These are phyloP conservation scores for Auxenochlorella pyrenoidosa DNA, from an alignment of 139 green algal species.

Conservation along the genomic window DNA sequence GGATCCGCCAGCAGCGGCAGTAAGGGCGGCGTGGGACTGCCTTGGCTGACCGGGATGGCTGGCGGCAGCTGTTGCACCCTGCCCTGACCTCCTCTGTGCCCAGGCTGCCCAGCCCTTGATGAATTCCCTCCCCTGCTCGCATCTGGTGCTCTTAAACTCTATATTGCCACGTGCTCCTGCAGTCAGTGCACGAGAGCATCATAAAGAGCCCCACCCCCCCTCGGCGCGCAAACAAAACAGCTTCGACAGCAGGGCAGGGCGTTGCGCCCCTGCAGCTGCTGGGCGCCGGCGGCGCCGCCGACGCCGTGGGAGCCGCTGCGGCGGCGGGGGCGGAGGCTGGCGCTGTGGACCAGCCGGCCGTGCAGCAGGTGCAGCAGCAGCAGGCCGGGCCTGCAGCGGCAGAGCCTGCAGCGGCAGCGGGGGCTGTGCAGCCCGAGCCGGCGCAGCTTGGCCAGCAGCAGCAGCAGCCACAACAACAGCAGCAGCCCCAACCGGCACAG, in stretches of 20 bases:
- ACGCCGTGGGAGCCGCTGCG: neutral
- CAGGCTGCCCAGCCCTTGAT: no score
- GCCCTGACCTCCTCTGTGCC: neutral
- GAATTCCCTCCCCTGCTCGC: no score
- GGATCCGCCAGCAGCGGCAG: neutral
- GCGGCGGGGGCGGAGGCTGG: neutral
- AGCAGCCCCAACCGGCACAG: neutral
- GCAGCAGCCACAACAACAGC: neutral
- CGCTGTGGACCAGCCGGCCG: constrained; percentile 19
- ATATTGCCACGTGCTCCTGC: neutral
- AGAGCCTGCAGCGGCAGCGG: neutral
- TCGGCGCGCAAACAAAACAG: neutral
- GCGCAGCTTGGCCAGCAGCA: neutral
- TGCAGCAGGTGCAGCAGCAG: constrained; percentile 1
- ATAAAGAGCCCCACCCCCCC: constrained; percentile 21
- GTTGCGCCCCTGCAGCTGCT: neutral
- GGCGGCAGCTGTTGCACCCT: neutral
- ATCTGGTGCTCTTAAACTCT: no score
- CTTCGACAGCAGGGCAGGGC: neutral
- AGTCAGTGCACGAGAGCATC: constrained; percentile 29
- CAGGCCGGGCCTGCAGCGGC: neutral
- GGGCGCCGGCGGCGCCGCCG: neutral
- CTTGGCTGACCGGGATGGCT: no score
- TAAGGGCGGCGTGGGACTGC: neutral
- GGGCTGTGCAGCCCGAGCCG: neutral